Conservation (phyloP, 106 monocot genomes). For the Phalaenopsis aphrodite region DNA sequence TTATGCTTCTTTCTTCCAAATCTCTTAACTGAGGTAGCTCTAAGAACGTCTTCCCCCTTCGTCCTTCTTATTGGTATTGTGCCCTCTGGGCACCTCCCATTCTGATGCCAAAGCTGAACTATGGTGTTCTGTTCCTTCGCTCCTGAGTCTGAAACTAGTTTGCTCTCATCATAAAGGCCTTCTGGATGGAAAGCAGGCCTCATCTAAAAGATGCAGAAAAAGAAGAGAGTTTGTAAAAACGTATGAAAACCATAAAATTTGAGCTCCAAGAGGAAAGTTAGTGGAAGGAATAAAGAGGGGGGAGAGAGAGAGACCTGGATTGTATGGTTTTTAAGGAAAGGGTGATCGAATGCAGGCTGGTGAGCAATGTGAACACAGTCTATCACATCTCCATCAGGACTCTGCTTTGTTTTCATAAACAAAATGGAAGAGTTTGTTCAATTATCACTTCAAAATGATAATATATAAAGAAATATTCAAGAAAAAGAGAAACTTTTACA, state of each 20-base stretch:
- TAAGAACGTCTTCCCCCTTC: conserved; percentile 46
- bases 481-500: not conserved
- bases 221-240: not conserved
- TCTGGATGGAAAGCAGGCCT: conserved; percentile 53
- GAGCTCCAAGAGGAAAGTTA: not conserved
- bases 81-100: conserved; percentile 44
- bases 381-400: conserved; percentile 66
- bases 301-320: conserved; percentile 12
- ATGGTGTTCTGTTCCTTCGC: conserved; percentile 2
- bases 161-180: conserved; percentile 28
- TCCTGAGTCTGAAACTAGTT: conserved; percentile 8
- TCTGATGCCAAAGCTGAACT: conserved; percentile 41
- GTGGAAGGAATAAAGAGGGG: no score
- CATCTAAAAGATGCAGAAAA: conserved; percentile 23
- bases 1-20: conserved; percentile 50
- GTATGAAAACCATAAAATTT: not conserved
- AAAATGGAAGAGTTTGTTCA: not conserved
- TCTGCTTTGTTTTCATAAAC: conserved; percentile 20
- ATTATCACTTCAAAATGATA: not conserved
- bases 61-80: conserved; percentile 69
- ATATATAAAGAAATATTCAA: not conserved
- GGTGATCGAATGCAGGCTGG: conserved; percentile 64
- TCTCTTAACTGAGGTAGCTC: conserved; percentile 43
- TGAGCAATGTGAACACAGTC: conserved; percentile 52
- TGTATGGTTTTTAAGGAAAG: conserved; percentile 55